Evolutionary conservation across 208 protist species (phyloP).

Genomic region (Vickermania spadyakhi): DNA sequence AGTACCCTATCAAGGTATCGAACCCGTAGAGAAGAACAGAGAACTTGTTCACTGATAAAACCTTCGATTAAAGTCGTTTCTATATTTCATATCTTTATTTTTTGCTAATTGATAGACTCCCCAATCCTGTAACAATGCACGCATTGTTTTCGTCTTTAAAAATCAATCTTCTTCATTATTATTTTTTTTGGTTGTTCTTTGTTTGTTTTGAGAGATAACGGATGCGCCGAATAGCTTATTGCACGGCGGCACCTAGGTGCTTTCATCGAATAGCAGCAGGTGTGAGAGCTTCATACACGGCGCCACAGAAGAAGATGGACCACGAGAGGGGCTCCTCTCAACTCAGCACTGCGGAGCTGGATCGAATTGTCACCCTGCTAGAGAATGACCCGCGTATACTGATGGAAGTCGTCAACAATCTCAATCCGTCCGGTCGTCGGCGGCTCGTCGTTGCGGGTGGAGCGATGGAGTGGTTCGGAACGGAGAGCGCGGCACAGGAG

Average conservation of each 20-base stretch:
- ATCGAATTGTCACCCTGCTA: slow-evolving; percentile 51
- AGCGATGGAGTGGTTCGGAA: slow-evolving; percentile 89
- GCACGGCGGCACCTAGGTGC: slow-evolving; percentile 1
- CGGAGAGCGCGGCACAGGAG: slow-evolving; percentile 70
- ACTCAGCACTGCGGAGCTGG: slow-evolving; percentile 38
- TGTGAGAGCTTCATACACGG: too few species aligned
- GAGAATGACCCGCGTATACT: slow-evolving; percentile 77
- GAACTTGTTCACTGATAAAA: too few species aligned
- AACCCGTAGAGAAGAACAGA: slow-evolving; percentile 22
- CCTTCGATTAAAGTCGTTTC: too few species aligned
- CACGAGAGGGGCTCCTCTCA: too few species aligned
- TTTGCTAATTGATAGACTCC: too few species aligned
- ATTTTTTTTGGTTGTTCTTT: background rate
- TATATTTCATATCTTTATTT: too few species aligned
- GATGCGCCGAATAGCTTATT: background rate
- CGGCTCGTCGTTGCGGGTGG: slow-evolving; percentile 78
- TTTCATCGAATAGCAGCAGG: background rate
- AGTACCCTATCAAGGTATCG: slow-evolving; percentile 38
- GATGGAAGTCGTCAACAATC: slow-evolving; percentile 62
- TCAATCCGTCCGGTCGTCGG: slow-evolving; percentile 63
- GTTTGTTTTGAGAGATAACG: too few species aligned
- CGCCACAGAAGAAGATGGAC: too few species aligned
- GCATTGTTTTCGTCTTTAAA: too few species aligned
- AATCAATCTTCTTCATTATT: background rate
- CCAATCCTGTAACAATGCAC: too few species aligned